These are phyloP conservation scores for Trichophyton verrucosum DNA, from an alignment of 2,329 filamentous ascomycete species.

Conservation along the genomic window DNA sequence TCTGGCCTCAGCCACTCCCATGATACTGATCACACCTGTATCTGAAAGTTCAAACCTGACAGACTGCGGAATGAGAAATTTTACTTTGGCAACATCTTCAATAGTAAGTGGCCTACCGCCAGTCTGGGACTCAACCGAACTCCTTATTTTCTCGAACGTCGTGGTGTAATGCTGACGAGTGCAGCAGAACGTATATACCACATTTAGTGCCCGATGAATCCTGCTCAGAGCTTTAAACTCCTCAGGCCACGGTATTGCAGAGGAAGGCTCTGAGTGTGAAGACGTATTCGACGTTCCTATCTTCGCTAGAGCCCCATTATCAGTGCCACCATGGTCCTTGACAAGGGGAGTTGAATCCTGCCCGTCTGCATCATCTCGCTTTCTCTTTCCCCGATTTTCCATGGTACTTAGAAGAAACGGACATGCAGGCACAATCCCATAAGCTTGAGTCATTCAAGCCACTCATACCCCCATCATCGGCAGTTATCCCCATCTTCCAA, in stretches of 20 bases:
- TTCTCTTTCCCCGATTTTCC: constrained; percentile 10
- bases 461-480: background rate
- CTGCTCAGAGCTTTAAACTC: constrained; percentile 60
- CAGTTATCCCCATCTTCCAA: background rate
- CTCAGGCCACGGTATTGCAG: constrained; percentile 55
- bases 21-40: constrained; percentile 67
- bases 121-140: constrained; percentile 72
- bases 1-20: constrained; percentile 41
- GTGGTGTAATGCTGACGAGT: constrained; percentile 86
- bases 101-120: constrained; percentile 52
- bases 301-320: background rate
- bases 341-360: background rate
- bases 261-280: constrained; percentile 15
- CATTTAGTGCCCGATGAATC: constrained; percentile 72
- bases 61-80: constrained; percentile 60
- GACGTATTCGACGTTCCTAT: constrained; percentile 5
- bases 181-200: constrained; percentile 91
- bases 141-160: constrained; percentile 77
- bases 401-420: background rate
- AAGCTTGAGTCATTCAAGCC: background rate
- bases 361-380: constrained; percentile 6
- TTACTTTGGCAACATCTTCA: constrained; percentile 72
- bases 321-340: constrained; percentile 7
- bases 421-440: background rate
- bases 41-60: constrained; percentile 81